A percentile compares a stretch with the other conserved stretches of the same genome.
Conservation (phyloP, 257 asterid genomes). For the Anisodus tanguticus region DNA sequence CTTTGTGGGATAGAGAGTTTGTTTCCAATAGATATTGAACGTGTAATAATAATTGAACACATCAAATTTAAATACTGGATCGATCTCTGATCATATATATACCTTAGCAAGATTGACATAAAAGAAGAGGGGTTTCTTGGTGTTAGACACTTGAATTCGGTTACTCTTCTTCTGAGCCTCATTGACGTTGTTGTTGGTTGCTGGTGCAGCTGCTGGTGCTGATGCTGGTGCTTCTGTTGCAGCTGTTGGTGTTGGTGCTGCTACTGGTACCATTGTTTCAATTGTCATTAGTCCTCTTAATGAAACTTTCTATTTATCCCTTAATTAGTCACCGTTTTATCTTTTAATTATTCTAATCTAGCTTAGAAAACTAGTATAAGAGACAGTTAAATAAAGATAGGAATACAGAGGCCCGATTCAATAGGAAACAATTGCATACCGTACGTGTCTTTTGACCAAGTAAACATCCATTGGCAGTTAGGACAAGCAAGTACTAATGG, state of each 20-base stretch:
- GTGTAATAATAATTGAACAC: no score
- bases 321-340: no score
- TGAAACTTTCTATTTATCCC: not conserved
- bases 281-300: conserved; percentile 39
- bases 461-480: conserved; percentile 33
- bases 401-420: conserved; percentile 5
- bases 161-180: conserved; percentile 51
- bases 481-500: conserved; percentile 4
- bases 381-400: conserved; percentile 24
- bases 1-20: no score
- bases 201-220: not conserved
- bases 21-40: no score
- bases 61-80: not conserved
- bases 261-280: conserved; percentile 45
- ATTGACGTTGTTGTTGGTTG: conserved; percentile 32
- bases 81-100: not conserved
- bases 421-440: conserved; percentile 31
- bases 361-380: not conserved
- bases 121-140: conserved; percentile 68
- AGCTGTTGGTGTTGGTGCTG: conserved; percentile 21
- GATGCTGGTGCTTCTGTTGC: not conserved
- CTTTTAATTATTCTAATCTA: not conserved
- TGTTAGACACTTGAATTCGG: conserved; percentile 65
- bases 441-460: conserved; percentile 44
- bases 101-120: conserved; percentile 72